Conservation (phyloP, 2,329 filamentous ascomycete genomes). For the Paecilomyces variotii region DNA sequence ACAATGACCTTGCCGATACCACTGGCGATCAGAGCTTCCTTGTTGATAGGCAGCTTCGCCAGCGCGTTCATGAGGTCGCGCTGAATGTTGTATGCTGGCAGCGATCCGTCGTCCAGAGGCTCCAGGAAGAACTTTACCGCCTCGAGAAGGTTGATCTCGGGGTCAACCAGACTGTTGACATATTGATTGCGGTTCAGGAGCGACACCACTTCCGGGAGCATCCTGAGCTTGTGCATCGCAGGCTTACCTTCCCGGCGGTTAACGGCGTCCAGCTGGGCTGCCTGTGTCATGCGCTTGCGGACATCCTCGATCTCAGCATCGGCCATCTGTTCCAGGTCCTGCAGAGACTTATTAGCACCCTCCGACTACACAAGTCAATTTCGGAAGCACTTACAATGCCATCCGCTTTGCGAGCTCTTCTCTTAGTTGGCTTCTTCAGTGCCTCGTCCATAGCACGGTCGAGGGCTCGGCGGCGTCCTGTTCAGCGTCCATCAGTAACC, state of each 20-base stretch:
- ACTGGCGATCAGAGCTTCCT: constrained; percentile 80
- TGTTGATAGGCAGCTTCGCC: constrained; percentile 74
- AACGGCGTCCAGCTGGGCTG: constrained; percentile 76
- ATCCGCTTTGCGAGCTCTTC: constrained; percentile 67
- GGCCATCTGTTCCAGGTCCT: constrained; percentile 85
- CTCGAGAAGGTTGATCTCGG: constrained; percentile 89
- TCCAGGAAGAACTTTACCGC: constrained; percentile 97
- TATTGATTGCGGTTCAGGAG: constrained; percentile 80
- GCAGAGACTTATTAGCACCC: constrained; percentile 2
- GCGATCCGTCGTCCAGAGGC: constrained; percentile 83
- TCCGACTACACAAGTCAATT: neutral
- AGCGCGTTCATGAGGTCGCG: constrained; percentile 83
- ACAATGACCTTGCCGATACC: constrained; percentile 94
- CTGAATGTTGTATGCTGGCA: constrained; percentile 96
- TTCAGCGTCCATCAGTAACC: constrained; percentile 3
- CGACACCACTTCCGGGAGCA: constrained; percentile 81
- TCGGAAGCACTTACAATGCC: constrained; percentile 61
- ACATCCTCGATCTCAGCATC: constrained; percentile 85
- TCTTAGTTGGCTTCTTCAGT: constrained; percentile 69
- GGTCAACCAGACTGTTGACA: constrained; percentile 78
- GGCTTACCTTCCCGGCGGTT: constrained; percentile 72
- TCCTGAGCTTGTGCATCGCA: constrained; percentile 85
- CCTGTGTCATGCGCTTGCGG: constrained; percentile 81
- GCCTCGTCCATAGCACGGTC: constrained; percentile 83
- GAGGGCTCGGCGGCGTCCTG: constrained; percentile 68